Percentiles rank a stretch among this genome's conserved stretches.
Conservation (phyloP, 1,284 basidiomycete species). For the Trichosporon asahii region DNA sequence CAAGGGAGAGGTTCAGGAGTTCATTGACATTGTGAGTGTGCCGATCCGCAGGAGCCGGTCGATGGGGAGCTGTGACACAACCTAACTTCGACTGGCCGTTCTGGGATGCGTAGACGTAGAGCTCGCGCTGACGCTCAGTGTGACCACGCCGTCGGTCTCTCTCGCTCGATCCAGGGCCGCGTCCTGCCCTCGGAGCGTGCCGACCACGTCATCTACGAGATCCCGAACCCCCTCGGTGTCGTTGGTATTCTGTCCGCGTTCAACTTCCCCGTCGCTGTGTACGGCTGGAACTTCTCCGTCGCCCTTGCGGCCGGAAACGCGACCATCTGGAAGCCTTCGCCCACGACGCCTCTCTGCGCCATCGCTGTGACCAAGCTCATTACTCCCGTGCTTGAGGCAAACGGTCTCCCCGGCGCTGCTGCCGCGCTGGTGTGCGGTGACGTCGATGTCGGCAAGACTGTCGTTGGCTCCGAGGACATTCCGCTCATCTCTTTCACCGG, state of each 20-base stretch:
- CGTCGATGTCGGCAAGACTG: constrained; percentile 70
- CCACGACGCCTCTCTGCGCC: constrained; percentile 70
- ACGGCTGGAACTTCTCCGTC: constrained; percentile 87
- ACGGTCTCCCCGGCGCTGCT: constrained; percentile 76
- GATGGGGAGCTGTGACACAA: too few species aligned
- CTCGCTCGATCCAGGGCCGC: constrained; percentile 84
- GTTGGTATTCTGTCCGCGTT: constrained; percentile 87
- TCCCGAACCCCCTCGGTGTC: constrained; percentile 87
- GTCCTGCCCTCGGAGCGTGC: constrained; percentile 79
- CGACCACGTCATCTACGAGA: constrained; percentile 83
- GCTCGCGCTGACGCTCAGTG: constrained; percentile 14
- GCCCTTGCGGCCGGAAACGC: constrained; percentile 84
- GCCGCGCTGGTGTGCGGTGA: constrained; percentile 79
- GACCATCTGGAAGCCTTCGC: constrained; percentile 92
- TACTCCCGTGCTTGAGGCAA: constrained; percentile 70
- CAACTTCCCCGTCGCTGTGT: constrained; percentile 79
- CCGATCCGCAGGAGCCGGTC: neutral
- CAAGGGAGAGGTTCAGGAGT: constrained; percentile 74
- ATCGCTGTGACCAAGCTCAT: constrained; percentile 86
- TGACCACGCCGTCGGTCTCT: constrained; percentile 76
- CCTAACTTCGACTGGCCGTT: too few species aligned
- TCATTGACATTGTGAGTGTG: constrained; percentile 73
- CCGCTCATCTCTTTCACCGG: constrained; percentile 94
- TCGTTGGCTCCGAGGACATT: constrained; percentile 70
- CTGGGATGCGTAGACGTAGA: too few species aligned